Evolutionary conservation across 768 basidiomycete genomes (phyloP).

Genomic region (Auricularia sp.): DNA sequence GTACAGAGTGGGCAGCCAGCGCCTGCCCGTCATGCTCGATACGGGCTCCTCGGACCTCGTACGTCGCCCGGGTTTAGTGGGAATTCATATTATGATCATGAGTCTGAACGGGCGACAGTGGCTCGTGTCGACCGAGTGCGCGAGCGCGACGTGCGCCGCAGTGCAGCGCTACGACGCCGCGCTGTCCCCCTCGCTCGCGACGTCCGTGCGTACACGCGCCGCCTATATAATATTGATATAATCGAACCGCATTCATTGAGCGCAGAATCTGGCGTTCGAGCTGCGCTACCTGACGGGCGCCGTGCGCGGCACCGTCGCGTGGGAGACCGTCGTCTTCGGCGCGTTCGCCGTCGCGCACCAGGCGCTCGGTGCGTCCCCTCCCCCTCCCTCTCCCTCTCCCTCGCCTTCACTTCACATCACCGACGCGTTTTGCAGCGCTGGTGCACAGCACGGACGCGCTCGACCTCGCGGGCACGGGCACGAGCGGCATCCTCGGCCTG

Average conservation of each 20-base stretch:
- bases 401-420: too few relatives aligned
- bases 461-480: constrained; percentile 33
- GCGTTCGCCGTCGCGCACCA: constrained; percentile 36
- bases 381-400: too few relatives aligned
- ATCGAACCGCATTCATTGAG: not conserved
- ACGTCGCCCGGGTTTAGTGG: constrained; percentile 10
- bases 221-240: not conserved
- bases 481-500: constrained; percentile 48
- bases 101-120: constrained; percentile 24
- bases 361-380: constrained; percentile 37
- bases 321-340: constrained; percentile 38
- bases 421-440: too few relatives aligned
- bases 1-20: constrained; percentile 31
- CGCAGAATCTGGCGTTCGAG: constrained; percentile 25
- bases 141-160: constrained; percentile 32
- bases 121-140: constrained; percentile 40
- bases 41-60: constrained; percentile 52
- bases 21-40: constrained; percentile 38
- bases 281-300: constrained; percentile 41
- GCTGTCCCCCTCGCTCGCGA: constrained; percentile 20
- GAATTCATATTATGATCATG: not conserved
- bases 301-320: constrained; percentile 36
- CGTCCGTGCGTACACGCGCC: constrained; percentile 14
- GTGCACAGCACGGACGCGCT: constrained; percentile 35
- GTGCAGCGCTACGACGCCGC: constrained; percentile 32